These are phyloP conservation scores for Sideroxylon spinosum DNA, from an alignment of 179 eudicot species.

Conservation along the genomic window DNA sequence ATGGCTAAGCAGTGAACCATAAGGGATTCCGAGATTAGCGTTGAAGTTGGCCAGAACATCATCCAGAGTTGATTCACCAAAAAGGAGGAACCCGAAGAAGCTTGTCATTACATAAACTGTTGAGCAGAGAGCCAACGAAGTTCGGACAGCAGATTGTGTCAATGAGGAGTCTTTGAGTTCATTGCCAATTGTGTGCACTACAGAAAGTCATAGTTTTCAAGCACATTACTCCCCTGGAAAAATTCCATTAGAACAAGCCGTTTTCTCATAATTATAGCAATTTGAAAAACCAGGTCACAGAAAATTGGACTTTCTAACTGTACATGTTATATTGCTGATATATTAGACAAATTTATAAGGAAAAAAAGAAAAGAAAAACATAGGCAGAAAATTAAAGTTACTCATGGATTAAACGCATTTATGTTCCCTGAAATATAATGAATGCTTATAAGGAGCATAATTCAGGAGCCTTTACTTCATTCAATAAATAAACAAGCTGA, in stretches of 20 bases:
- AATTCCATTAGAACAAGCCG: neutral
- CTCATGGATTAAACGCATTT: no score
- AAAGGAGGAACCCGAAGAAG: conserved; percentile 70
- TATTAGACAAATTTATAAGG: neutral
- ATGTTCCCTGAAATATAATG: neutral
- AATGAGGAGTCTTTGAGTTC: conserved; percentile 63
- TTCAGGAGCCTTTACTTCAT: neutral
- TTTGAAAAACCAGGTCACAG: neutral
- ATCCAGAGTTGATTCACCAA: conserved; percentile 63
- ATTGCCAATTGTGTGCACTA: conserved; percentile 61
- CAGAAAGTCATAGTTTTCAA: conserved; percentile 3
- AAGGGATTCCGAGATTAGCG: conserved; percentile 57
- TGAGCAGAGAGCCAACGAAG: conserved; percentile 62
- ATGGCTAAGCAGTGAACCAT: conserved; percentile 49
- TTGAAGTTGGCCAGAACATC: conserved; percentile 82
- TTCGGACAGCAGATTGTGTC: conserved; percentile 51
- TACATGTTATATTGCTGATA: no score
- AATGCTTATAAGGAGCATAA: neutral
- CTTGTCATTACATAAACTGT: conserved; percentile 61
- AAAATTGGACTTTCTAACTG: neutral
- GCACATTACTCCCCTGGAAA: no score
- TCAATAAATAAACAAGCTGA: neutral
- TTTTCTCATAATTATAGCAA: neutral
- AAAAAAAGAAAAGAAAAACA: neutral
- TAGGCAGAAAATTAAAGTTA: neutral